Evolutionary conservation across 345 rosid species (phyloP).

Genomic region (Lepidium didymum): DNA sequence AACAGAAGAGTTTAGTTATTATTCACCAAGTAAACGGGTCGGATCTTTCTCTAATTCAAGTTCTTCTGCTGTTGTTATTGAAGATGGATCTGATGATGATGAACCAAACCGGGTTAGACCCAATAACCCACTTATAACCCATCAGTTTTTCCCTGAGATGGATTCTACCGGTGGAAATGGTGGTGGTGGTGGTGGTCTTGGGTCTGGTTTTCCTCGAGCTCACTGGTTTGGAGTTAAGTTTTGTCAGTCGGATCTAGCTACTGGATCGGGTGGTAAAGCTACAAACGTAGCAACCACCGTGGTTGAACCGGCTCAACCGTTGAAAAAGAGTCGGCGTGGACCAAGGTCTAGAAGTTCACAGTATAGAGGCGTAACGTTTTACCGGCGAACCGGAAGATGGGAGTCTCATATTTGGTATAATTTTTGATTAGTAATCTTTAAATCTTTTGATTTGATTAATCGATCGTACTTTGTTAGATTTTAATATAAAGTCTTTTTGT

Average conservation of each 20-base stretch:
- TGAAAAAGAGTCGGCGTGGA: slow-evolving; percentile 91
- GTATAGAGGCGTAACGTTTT: slow-evolving; percentile 94
- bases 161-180: slow-evolving; percentile 18
- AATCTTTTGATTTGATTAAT: not conserved
- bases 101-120: slow-evolving; percentile 33
- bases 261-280: slow-evolving; percentile 24
- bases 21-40: slow-evolving; percentile 74
- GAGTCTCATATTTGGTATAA: slow-evolving; percentile 94
- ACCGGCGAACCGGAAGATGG: slow-evolving; percentile 98
- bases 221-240: slow-evolving; percentile 71
- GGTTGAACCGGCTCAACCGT: slow-evolving; percentile 52
- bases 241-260: slow-evolving; percentile 55
- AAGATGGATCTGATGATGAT: slow-evolving; percentile 76
- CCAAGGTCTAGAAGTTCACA: slow-evolving; percentile 97
- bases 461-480: not conserved
- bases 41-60: slow-evolving; percentile 69
- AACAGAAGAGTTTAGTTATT: slow-evolving; percentile 61
- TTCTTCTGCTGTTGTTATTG: slow-evolving; percentile 74
- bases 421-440: not conserved
- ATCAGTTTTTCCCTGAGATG: slow-evolving; percentile 77
- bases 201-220: slow-evolving; percentile 63
- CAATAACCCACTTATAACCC: slow-evolving; percentile 52
- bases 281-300: slow-evolving; percentile 21
- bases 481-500: not conserved
- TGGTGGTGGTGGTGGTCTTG: slow-evolving; percentile 6